Evolutionary conservation across 2,329 filamentous ascomycete species (phyloP).

Genomic region (Orbilia quercus): DNA sequence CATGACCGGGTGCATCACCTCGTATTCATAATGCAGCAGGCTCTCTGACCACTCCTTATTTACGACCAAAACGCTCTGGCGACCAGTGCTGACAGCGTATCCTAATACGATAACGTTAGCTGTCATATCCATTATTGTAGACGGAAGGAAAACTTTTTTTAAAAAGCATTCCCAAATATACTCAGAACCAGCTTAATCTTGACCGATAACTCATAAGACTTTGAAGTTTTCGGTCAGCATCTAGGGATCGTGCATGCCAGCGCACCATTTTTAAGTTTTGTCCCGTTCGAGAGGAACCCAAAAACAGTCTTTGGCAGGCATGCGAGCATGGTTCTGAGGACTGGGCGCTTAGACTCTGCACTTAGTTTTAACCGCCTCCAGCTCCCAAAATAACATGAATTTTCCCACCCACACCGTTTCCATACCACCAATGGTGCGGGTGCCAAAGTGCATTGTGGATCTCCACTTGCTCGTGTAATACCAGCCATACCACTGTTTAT

Average conservation of each 20-base stretch:
- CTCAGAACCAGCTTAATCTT: no score
- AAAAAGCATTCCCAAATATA: no score
- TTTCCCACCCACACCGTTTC: conserved; percentile 37
- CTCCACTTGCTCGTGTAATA: not conserved
- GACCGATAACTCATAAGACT: no score
- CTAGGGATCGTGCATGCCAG: conserved; percentile 36
- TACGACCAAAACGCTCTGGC: not conserved
- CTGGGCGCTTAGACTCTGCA: conserved; percentile 52
- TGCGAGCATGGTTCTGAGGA: conserved; percentile 41
- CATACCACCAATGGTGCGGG: conserved; percentile 1
- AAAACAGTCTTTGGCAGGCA: conserved; percentile 26
- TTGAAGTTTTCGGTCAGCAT: conserved; percentile 14
- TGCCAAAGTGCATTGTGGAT: conserved; percentile 34
- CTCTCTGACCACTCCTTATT: not conserved
- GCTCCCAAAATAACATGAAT: conserved; percentile 45
- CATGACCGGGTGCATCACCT: conserved; percentile 4
- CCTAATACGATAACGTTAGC: not conserved
- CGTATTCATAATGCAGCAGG: conserved; percentile 37
- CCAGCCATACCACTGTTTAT: not conserved
- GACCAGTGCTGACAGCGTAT: not conserved
- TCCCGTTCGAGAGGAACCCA: conserved; percentile 35
- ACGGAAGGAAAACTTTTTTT: no score
- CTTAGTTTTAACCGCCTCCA: conserved; percentile 54
- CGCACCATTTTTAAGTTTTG: conserved; percentile 18
- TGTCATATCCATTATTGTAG: not conserved